These are phyloP conservation scores for Ophiosphaerella herpotricha DNA, from an alignment of 2,329 filamentous ascomycete species.

Conservation along the genomic window DNA sequence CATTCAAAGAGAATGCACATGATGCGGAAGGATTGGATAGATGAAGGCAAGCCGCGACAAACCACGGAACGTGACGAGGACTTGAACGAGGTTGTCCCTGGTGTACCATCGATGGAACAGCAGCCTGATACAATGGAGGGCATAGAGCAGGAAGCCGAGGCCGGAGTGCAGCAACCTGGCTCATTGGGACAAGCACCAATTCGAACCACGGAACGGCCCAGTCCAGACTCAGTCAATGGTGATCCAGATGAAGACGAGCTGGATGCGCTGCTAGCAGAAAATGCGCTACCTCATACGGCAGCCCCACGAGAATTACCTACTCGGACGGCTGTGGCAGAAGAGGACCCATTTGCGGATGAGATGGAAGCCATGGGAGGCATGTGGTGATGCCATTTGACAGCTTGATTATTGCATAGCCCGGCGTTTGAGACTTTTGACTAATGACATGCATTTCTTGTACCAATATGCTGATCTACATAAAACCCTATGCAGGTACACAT, in stretches of 20 bases:
- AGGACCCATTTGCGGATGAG: slow-evolving; percentile 46
- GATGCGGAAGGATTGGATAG: slow-evolving; percentile 81
- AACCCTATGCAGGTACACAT: not conserved
- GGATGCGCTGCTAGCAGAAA: slow-evolving; percentile 60
- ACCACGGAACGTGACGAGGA: slow-evolving; percentile 31
- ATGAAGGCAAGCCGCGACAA: slow-evolving; percentile 67
- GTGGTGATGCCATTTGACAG: slow-evolving; percentile 23
- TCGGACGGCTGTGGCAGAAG: slow-evolving; percentile 14
- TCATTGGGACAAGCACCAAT: not conserved
- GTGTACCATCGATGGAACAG: slow-evolving; percentile 5
- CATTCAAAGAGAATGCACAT: slow-evolving; percentile 79
- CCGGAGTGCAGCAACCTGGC: slow-evolving; percentile 2
- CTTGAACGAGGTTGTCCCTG: slow-evolving; percentile 17
- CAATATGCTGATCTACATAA: not conserved
- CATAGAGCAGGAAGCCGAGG: slow-evolving; percentile 3
- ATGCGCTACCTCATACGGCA: slow-evolving; percentile 22
- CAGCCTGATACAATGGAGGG: slow-evolving; percentile 14
- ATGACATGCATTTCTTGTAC: not conserved
- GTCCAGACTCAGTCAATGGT: slow-evolving; percentile 15
- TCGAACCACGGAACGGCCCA: slow-evolving; percentile 13
- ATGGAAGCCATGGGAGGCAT: slow-evolving; percentile 48
- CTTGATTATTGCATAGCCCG: slow-evolving; percentile 29
- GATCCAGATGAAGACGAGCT: slow-evolving; percentile 58
- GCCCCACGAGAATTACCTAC: slow-evolving; percentile 12
- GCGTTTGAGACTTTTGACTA: slow-evolving; percentile 17